A percentile compares a stretch with the other conserved stretches of the same genome.
These are phyloP conservation scores for Trypanosomatidae sp. DNA, from an alignment of 208 protist species.

Conservation along the genomic window DNA sequence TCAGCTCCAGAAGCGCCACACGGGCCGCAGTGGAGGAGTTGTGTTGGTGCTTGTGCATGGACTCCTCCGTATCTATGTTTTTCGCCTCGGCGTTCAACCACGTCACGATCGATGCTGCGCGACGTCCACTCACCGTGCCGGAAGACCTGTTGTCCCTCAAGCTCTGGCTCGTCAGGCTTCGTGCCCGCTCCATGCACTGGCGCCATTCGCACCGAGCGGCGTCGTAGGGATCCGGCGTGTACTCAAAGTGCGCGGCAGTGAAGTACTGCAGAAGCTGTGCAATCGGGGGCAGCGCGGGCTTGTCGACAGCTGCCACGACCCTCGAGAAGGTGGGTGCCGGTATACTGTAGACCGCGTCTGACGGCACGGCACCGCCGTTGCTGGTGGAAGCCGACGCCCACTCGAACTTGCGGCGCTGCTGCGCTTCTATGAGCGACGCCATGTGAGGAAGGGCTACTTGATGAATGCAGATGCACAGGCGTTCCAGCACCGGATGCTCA, in stretches of 20 bases:
- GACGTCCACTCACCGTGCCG: background rate
- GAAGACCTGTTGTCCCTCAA: background rate
- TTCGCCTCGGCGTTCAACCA: slow-evolving; percentile 39
- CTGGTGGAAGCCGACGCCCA: background rate
- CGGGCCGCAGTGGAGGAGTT: slow-evolving; percentile 7
- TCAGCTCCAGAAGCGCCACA: slow-evolving; percentile 2
- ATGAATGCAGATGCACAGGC: slow-evolving; percentile 21
- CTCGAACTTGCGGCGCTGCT: slow-evolving; percentile 26
- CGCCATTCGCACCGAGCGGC: slow-evolving; percentile 35
- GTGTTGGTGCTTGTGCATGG: slow-evolving; percentile 37
- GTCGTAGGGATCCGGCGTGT: slow-evolving; percentile 46
- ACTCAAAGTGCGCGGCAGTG: slow-evolving; percentile 55
- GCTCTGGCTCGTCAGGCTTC: background rate
- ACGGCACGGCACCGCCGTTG: slow-evolving; percentile 1
- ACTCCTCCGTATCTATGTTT: slow-evolving; percentile 41
- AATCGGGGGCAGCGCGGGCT: slow-evolving; percentile 18
- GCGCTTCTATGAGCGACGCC: slow-evolving; percentile 36
- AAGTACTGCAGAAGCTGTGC: slow-evolving; percentile 46
- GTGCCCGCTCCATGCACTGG: slow-evolving; percentile 20
- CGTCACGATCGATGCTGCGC: slow-evolving; percentile 9
- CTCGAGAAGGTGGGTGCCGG: background rate
- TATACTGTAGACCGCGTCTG: slow-evolving; percentile 21
- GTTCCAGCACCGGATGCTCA: slow-evolving; percentile 13
- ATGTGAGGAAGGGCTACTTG: slow-evolving; percentile 57
- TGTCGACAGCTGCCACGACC: background rate